phyloP scores from a whole-genome alignment of 352 stramenopile genomes.

The Globisporangium abappressorium region DNA sequence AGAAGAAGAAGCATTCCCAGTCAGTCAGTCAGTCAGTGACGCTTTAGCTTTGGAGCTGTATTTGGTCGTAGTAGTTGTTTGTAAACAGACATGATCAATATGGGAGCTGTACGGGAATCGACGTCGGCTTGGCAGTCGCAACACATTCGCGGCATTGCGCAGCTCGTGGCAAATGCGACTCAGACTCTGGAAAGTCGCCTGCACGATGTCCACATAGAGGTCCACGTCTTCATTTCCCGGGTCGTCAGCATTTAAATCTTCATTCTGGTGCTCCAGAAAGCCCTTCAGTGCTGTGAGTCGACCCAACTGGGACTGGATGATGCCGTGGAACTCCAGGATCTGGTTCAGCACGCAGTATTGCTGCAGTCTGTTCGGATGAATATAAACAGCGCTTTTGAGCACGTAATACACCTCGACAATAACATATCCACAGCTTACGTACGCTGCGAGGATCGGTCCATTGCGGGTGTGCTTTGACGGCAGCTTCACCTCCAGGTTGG shows the following conservation, averaged over 20 bases:
- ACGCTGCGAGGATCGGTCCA: slow-evolving; percentile 32
- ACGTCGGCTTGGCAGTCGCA: slow-evolving; percentile 67
- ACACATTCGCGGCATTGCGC: slow-evolving; percentile 61
- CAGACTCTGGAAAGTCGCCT: slow-evolving; percentile 50
- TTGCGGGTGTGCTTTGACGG: no score
- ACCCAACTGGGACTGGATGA: slow-evolving; percentile 56
- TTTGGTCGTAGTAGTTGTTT: background rate
- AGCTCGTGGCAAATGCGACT: slow-evolving; percentile 59
- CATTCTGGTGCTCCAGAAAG: slow-evolving; percentile 42
- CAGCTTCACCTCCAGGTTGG: no score
- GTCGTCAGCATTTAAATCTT: slow-evolving; percentile 36
- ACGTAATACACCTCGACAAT: background rate
- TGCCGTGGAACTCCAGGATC: slow-evolving; percentile 80
- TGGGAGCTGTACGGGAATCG: slow-evolving; percentile 81
- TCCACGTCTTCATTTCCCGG: slow-evolving; percentile 48
- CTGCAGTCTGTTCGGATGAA: slow-evolving; percentile 40
- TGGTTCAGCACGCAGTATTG: slow-evolving; percentile 84
- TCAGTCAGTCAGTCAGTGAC: no score
- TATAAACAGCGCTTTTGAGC: background rate
- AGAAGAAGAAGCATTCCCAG: background rate
- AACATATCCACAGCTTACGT: slow-evolving; percentile 8
- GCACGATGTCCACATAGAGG: slow-evolving; percentile 49
- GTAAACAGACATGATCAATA: slow-evolving; percentile 65
- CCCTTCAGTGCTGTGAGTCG: slow-evolving; percentile 45
- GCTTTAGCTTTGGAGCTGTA: no score